Evolutionary conservation across 2,329 filamentous ascomycete genomes (phyloP), one percentile per base, ranked within the genome.

Genomic region (Cordyceps cicadae): DNA sequence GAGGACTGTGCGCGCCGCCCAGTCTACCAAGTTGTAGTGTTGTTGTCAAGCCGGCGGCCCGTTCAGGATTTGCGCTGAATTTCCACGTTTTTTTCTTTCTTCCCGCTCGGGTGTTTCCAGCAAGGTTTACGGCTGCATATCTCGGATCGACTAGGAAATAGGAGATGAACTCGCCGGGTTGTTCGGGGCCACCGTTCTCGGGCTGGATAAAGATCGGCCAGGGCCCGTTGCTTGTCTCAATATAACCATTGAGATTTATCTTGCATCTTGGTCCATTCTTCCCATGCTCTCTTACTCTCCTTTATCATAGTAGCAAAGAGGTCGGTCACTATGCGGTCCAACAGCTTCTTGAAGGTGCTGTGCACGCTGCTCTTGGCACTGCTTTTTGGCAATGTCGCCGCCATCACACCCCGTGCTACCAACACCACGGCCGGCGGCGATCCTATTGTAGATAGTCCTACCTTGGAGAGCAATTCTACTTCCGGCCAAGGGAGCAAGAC

Each of bases 1-100:
- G 34, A 50, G 54, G 54, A 56, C 54, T 56, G 54, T 56, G 54
- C 54, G 54, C 45, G 34, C 54, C 37, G 54, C 2, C 24, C 54
- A 49, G 43, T 6, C 54, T 37, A 37, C 6, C 29, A 29, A 32
- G 7, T 29, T 37, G 24, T 24, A 24, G 24, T 24, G 24, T 24
- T 24, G 24, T 24, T 24, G 37, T 43, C 39, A 43, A n/a, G 39
- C 39, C 34, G 11, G 41, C 34, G 11, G 41, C 11, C 34, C 21
- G 9, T 19, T 29, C 2, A 29, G 8, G 6, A 29, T 41, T n/a
- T 12, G 37, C 15, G 51, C 34, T 26, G 21, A n/a, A 21, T 32
- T 54, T 32, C 39, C 52, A 54, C 39, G 17, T 54, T 39, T 29
- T 45, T 29, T 29, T 21, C 39, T 19, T 29, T 32, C 52, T 32